Base-by-base conservation (phyloP, 1,284 basidiomycete genomes). In the Cutaneotrichosporon cutaneum region DNA sequence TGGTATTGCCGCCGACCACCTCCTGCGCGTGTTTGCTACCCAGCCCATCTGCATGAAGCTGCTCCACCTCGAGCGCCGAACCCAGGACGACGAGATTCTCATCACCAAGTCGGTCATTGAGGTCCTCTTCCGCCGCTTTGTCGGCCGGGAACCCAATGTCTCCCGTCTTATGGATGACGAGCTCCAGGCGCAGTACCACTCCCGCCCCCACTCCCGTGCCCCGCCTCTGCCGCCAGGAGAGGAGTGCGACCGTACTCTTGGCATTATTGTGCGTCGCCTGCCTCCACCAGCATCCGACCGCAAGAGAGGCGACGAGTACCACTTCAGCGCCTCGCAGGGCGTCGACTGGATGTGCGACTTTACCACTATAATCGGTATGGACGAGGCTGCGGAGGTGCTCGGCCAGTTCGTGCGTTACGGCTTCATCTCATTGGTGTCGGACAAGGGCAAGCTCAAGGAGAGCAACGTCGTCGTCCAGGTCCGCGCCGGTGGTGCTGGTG, bases 31-130 rank as follows among this genome's bases (percentile, higher is more conserved):
- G 50, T 99, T 98, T 77, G 86, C 88, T 10, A 86, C 90, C 0
- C 94, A 98, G 75, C 93, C 95, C 35, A 97, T 99, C 73, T 97
- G 93, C 81, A 92, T 98, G 85, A 97, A 98, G 80, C 85, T 99
- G 10, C 86, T 99, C 7, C 94, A 99, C 80, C 88, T 99, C 71
- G 96, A 99, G 78, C 86, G 96, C 59, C 86, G 94, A 54, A 86
- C 88, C 4, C 83, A 86, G 47, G 96, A 99, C 80, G 96, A 99
- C 81, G 96, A 99, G 82, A 92, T 99, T 73, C 94, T 97, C 73
- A 90, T 98, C 69, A 93, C 93, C 16, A 89, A 92, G 69, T 87
- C 88, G 35, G 93, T 98, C 65, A 89, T 99, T 78, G 93, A 93
- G 42, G 90, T 94, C 68, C 86, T 99, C 65, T 99, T 97, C 83